These are phyloP conservation scores for Saccharomyces hybrid DNA, from an alignment of 1,139 yeast species.

Conservation along the genomic window DNA sequence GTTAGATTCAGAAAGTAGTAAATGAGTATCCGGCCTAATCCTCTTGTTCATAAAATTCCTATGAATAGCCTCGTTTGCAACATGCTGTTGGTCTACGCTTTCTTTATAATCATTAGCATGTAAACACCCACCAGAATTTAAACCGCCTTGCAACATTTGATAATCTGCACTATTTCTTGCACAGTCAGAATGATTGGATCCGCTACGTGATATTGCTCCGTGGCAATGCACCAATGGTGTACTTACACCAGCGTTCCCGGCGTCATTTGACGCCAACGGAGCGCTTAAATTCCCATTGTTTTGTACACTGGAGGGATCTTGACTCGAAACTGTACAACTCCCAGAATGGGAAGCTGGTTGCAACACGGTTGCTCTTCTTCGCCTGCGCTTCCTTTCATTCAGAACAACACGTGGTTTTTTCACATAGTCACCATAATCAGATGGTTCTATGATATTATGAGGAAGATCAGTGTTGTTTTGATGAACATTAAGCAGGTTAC, in stretches of 20 bases:
- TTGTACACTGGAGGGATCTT: neutral
- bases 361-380: conserved; percentile 8
- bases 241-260: neutral
- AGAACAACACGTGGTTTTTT: conserved; percentile 24
- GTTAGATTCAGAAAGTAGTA: neutral
- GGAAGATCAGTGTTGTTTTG: conserved; percentile 31
- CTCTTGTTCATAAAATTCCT: neutral
- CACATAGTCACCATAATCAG: conserved; percentile 41
- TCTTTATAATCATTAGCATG: neutral
- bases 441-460: conserved; percentile 56
- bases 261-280: neutral
- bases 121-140: neutral
- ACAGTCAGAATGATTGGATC: neutral
- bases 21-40: neutral
- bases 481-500: conserved; percentile 52
- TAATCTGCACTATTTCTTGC: neutral
- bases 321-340: neutral
- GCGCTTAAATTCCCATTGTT: neutral
- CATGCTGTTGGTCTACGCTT: neutral
- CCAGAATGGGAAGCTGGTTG: neutral
- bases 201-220: neutral
- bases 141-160: neutral
- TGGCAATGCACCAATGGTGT: neutral
- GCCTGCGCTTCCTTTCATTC: conserved; percentile 23
- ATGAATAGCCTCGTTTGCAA: neutral